Evolutionary conservation across 1,284 basidiomycete genomes (phyloP).

Genomic region (Thelephora terrestris): DNA sequence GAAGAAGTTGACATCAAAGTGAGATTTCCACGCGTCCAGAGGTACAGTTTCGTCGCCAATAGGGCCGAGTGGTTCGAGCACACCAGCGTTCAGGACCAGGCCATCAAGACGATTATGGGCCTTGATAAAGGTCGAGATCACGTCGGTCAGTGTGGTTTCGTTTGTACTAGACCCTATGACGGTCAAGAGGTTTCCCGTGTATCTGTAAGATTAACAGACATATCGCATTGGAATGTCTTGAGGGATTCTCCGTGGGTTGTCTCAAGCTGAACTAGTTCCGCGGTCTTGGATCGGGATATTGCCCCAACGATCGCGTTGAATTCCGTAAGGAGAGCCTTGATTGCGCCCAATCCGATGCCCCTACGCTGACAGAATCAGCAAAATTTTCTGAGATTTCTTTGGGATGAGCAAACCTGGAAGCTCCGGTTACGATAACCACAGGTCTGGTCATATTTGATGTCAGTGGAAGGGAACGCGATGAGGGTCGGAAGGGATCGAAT

Average conservation of each 20-base stretch:
- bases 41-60: constrained; percentile 27
- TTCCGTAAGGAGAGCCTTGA: constrained; percentile 48
- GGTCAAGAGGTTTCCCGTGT: background rate
- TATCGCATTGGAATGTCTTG: constrained; percentile 56
- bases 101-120: constrained; percentile 59
- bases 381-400: constrained; percentile 2
- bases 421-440: constrained; percentile 65
- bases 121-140: constrained; percentile 36
- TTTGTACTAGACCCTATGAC: constrained; percentile 35
- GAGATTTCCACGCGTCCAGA: constrained; percentile 45
- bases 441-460: constrained; percentile 20
- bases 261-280: constrained; percentile 49
- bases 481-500: no score
- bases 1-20: constrained; percentile 81
- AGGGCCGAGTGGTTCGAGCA: constrained; percentile 42
- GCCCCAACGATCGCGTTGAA: constrained; percentile 63
- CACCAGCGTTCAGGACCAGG: constrained; percentile 73
- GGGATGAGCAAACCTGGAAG: constrained; percentile 46
- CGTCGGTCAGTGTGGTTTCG: constrained; percentile 40
- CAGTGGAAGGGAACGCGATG: no score
- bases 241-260: constrained; percentile 35
- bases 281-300: constrained; percentile 58
- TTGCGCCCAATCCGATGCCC: constrained; percentile 76
- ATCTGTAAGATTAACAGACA: constrained; percentile 36
- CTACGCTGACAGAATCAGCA: constrained; percentile 25